These are phyloP conservation scores for Ustilago tritici DNA, from an alignment of 1,284 basidiomycete genomes.

Conservation along the genomic window DNA sequence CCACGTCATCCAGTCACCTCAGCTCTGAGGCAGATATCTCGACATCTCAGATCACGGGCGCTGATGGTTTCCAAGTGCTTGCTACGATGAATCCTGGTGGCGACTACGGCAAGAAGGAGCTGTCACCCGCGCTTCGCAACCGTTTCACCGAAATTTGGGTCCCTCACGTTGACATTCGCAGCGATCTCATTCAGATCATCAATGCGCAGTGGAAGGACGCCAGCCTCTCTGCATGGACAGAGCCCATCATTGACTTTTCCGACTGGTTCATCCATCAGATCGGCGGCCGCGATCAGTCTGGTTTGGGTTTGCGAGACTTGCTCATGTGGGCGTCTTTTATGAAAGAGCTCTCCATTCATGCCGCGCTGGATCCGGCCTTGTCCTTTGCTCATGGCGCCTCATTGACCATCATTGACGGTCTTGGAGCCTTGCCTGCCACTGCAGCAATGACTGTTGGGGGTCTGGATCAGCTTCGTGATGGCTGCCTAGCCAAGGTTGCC, in stretches of 20 bases:
- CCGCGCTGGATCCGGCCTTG: slow-evolving; percentile 45
- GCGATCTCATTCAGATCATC: slow-evolving; percentile 85
- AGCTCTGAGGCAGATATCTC: slow-evolving; percentile 71
- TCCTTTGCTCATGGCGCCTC: slow-evolving; percentile 71
- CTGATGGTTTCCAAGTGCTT: slow-evolving; percentile 81
- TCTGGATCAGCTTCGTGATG: slow-evolving; percentile 80
- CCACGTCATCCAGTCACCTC: slow-evolving; percentile 72
- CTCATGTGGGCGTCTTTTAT: slow-evolving; percentile 92
- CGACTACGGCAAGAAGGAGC: slow-evolving; percentile 98
- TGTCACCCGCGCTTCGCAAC: slow-evolving; percentile 95
- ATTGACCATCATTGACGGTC: slow-evolving; percentile 70
- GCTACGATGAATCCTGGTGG: slow-evolving; percentile 99
- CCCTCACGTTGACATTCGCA: slow-evolving; percentile 81
- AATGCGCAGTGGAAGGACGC: slow-evolving; percentile 78
- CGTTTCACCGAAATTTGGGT: slow-evolving; percentile 99
- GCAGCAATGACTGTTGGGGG: slow-evolving; percentile 71
- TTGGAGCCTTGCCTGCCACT: slow-evolving; percentile 67
- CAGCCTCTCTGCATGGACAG: slow-evolving; percentile 75
- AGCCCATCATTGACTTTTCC: slow-evolving; percentile 81
- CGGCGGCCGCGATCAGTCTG: slow-evolving; percentile 75
- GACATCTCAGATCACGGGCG: slow-evolving; percentile 51
- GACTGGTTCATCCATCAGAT: slow-evolving; percentile 81
- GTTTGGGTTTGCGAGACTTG: slow-evolving; percentile 80
- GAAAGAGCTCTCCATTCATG: slow-evolving; percentile 74
- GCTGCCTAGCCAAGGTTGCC: slow-evolving; percentile 49